These are phyloP conservation scores for Claviceps arundinis DNA, from an alignment of 2,329 filamentous ascomycete genomes.

Conservation along the genomic window DNA sequence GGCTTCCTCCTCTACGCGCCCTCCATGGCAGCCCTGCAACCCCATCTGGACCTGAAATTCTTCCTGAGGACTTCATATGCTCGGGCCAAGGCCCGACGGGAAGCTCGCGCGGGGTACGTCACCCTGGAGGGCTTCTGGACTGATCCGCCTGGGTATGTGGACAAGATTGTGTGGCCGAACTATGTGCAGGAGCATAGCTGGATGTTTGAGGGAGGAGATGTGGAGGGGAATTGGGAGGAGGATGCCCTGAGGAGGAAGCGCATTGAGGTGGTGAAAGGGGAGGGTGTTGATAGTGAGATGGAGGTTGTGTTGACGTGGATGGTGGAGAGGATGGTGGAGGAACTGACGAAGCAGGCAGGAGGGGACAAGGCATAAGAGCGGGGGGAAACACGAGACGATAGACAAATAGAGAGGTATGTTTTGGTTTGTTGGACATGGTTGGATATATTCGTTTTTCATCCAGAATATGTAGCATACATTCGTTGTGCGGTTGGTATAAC, in stretches of 20 bases:
- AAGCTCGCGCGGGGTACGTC: constrained; percentile 62
- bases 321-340: constrained; percentile 44
- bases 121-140: constrained; percentile 86
- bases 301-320: constrained; percentile 53
- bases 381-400: no score
- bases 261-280: constrained; percentile 36
- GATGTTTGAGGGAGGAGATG: constrained; percentile 60
- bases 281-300: constrained; percentile 42
- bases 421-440: no score
- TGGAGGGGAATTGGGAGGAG: constrained; percentile 41
- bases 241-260: constrained; percentile 29
- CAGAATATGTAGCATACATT: no score
- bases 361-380: no score
- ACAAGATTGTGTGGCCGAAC: constrained; percentile 90
- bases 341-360: constrained; percentile 21
- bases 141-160: constrained; percentile 88
- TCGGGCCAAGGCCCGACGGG: constrained; percentile 50
- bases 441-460: no score
- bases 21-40: constrained; percentile 39
- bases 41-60: constrained; percentile 58
- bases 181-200: constrained; percentile 73
- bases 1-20: constrained; percentile 74
- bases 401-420: no score
- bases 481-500: no score
- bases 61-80: constrained; percentile 61